Percentiles rank a stretch among this genome's conserved stretches.
Conservation (phyloP, 2,329 filamentous ascomycete species). For the Trichophyton mentagrophytes region DNA sequence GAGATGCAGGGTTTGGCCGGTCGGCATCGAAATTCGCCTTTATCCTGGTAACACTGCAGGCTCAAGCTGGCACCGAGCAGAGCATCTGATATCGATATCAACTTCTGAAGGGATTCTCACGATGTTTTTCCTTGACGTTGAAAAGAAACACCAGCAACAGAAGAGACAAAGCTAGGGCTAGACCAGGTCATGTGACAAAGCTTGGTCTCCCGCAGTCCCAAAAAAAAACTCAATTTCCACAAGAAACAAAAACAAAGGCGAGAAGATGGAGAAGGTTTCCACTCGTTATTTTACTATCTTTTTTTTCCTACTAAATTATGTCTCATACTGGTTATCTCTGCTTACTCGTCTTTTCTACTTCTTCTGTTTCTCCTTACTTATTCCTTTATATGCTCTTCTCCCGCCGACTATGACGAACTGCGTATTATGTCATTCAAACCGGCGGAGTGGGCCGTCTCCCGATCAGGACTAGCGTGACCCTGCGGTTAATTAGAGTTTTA, state of each 20-base stretch:
- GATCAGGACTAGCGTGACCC: not conserved
- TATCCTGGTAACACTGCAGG: too few relatives aligned
- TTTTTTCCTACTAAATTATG: too few relatives aligned
- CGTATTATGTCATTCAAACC: not conserved
- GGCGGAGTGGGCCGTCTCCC: not conserved
- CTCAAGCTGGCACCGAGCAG: too few relatives aligned
- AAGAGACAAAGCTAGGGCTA: not conserved
- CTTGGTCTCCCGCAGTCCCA: not conserved
- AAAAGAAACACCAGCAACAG: not conserved
- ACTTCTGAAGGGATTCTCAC: too few relatives aligned
- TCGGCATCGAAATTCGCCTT: too few relatives aligned
- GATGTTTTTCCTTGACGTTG: not conserved
- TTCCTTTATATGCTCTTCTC: not conserved
- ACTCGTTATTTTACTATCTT: too few relatives aligned
- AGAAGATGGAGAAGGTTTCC: not conserved
- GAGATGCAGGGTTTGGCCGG: not conserved
- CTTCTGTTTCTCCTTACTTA: not conserved
- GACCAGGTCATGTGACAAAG: not conserved
- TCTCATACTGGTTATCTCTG: too few relatives aligned
- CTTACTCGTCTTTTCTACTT: not conserved
- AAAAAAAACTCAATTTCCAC: not conserved
- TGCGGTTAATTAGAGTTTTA: constrained; percentile 2
- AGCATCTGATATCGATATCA: too few relatives aligned
- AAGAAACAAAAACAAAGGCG: not conserved
- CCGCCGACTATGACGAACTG: not conserved